Evolutionary conservation across 2,329 filamentous ascomycete species (phyloP).

Genomic region (Pseudogymnoascus sp.): DNA sequence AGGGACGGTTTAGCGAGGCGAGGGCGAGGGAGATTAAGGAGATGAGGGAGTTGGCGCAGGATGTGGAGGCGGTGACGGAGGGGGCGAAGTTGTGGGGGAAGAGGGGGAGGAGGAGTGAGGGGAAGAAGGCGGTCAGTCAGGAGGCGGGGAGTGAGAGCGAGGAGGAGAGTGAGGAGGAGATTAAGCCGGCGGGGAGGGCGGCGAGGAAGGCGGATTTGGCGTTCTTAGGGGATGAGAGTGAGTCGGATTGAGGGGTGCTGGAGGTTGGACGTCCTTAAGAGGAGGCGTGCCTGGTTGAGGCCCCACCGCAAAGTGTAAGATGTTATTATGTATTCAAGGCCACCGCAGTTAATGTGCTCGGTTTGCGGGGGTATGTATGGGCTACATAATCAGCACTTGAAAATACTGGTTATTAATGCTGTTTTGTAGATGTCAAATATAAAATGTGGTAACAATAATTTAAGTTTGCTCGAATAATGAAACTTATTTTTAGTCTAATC

Average conservation of each 20-base stretch:
- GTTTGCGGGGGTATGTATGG: not conserved
- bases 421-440: not conserved
- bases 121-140: constrained; percentile 24
- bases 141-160: constrained; percentile 33
- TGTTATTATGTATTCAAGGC: not conserved
- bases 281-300: not conserved
- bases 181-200: constrained; percentile 24
- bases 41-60: constrained; percentile 70
- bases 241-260: constrained; percentile 30
- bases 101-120: constrained; percentile 24
- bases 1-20: constrained; percentile 75
- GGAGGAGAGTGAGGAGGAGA: constrained; percentile 11
- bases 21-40: constrained; percentile 85
- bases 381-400: not conserved
- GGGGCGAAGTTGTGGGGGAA: constrained; percentile 71
- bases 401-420: not conserved
- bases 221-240: constrained; percentile 62
- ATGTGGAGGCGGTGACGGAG: constrained; percentile 76
- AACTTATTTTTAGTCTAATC: not conserved
- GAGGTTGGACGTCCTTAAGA: not conserved
- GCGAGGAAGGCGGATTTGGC: constrained; percentile 40
- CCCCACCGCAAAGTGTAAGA: not conserved
- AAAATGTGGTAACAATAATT: not conserved
- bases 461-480: too few species aligned
- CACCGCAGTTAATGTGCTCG: not conserved